Conservation (phyloP, 2,329 filamentous ascomycete species). For the Juglanconis sp. region DNA sequence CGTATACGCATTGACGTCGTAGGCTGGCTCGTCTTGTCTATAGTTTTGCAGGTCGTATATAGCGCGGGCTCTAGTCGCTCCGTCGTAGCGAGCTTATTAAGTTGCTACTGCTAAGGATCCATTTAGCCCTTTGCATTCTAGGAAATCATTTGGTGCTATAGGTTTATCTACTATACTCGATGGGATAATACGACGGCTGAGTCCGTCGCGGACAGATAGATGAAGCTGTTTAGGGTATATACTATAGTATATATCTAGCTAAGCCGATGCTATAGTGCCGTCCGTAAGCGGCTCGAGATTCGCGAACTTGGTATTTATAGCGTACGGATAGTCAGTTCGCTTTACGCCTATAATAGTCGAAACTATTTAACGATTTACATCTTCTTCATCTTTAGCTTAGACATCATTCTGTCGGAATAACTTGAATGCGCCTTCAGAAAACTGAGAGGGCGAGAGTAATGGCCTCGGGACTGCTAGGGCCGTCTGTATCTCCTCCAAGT, state of each 20-base stretch:
- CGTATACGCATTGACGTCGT: slow-evolving; percentile 37
- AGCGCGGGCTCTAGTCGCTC: slow-evolving; percentile 33
- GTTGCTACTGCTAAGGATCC: slow-evolving; percentile 27
- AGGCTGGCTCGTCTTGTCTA: slow-evolving; percentile 25
- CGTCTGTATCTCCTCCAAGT: slow-evolving; percentile 29
- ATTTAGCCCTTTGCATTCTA: slow-evolving; percentile 35
- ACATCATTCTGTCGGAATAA: slow-evolving; percentile 27
- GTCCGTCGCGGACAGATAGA: slow-evolving; percentile 20
- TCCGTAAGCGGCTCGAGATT: slow-evolving; percentile 9
- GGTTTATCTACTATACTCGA: slow-evolving; percentile 29
- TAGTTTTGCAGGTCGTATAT: slow-evolving; percentile 27
- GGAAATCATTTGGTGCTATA: slow-evolving; percentile 38
- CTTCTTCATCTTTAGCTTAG: slow-evolving; percentile 17
- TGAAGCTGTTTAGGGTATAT: neutral
- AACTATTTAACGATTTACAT: slow-evolving; percentile 26
- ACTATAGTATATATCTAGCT: neutral
- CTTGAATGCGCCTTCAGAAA: slow-evolving; percentile 27
- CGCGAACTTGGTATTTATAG: slow-evolving; percentile 28
- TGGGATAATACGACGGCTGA: slow-evolving; percentile 31
- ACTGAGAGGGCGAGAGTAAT: slow-evolving; percentile 35
- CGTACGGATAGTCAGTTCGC: slow-evolving; percentile 23
- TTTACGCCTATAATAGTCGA: slow-evolving; percentile 28
- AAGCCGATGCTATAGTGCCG: neutral
- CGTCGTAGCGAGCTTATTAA: slow-evolving; percentile 35
- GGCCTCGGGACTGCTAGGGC: slow-evolving; percentile 25